A percentile compares a stretch with the other conserved stretches of the same genome.
These are phyloP conservation scores for Suillus discolor DNA, from an alignment of 768 basidiomycete genomes.

Conservation along the genomic window DNA sequence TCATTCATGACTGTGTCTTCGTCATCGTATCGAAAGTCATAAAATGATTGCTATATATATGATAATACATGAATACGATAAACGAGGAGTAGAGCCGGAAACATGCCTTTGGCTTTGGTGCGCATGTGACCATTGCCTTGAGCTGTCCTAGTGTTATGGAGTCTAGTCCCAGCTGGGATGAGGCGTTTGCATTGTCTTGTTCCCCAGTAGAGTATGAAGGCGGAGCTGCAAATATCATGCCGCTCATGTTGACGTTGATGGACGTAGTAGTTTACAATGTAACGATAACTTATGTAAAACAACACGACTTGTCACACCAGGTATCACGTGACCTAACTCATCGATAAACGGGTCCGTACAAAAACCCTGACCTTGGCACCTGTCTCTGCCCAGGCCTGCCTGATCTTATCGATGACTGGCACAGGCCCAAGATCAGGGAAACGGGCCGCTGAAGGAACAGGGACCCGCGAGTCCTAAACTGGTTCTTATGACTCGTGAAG, in stretches of 20 bases:
- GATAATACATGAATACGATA: constrained; percentile 19
- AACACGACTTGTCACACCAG: background rate
- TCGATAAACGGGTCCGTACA: no score
- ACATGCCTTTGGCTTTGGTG: constrained; percentile 75
- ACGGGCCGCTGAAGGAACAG: no score
- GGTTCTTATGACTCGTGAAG: background rate
- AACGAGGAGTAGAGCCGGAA: constrained; percentile 9
- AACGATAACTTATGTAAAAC: background rate
- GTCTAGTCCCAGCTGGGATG: constrained; percentile 53
- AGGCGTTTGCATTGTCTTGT: constrained; percentile 32
- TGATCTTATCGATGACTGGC: constrained; percentile 3
- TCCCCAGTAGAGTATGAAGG: constrained; percentile 27
- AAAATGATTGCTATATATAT: constrained; percentile 71
- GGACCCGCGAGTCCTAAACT: background rate
- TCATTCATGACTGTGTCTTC: constrained; percentile 96
- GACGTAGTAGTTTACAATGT: background rate
- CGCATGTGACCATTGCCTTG: constrained; percentile 68
- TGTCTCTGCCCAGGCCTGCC: background rate
- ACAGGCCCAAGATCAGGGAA: no score
- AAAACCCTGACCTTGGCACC: background rate
- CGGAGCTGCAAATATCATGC: constrained; percentile 38
- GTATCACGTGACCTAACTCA: background rate
- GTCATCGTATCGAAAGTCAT: constrained; percentile 94
- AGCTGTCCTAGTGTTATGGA: constrained; percentile 84
- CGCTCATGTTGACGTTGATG: constrained; percentile 16